These are phyloP conservation scores for Ramichloridium luteum DNA, from an alignment of 2,329 filamentous ascomycete species.

Conservation along the genomic window DNA sequence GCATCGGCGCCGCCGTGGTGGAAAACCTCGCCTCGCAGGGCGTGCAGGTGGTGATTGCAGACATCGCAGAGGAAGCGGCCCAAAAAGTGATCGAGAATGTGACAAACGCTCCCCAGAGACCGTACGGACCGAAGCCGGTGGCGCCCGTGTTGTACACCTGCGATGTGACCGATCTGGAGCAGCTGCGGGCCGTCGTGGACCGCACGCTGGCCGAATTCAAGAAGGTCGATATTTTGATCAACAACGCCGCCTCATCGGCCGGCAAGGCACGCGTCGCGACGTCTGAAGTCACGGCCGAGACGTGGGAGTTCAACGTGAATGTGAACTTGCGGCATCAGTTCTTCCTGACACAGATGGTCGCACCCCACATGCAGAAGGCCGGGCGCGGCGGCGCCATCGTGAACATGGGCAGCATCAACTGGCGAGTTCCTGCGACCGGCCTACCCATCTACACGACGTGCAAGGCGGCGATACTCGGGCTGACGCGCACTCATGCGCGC, in stretches of 20 bases:
- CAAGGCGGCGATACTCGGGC: slow-evolving; percentile 20
- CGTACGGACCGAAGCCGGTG: slow-evolving; percentile 3
- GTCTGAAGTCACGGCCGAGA: slow-evolving; percentile 51
- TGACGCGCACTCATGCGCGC: slow-evolving; percentile 20
- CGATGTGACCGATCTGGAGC: slow-evolving; percentile 40
- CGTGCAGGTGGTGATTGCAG: slow-evolving; percentile 47
- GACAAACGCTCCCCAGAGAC: slow-evolving; percentile 4
- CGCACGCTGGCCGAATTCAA: slow-evolving; percentile 33
- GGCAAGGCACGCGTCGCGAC: slow-evolving; percentile 46
- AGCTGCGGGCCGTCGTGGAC: slow-evolving; percentile 39
- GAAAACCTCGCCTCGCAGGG: slow-evolving; percentile 47
- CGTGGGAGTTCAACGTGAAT: slow-evolving; percentile 46
- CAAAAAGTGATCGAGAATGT: slow-evolving; percentile 33
- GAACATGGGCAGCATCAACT: slow-evolving; percentile 18
- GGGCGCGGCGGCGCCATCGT: slow-evolving; percentile 46
- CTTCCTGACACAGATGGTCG: slow-evolving; percentile 45
- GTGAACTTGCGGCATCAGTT: slow-evolving; percentile 57
- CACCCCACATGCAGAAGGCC: slow-evolving; percentile 46
- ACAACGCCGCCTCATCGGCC: slow-evolving; percentile 49
- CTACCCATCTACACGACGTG: slow-evolving; percentile 18
- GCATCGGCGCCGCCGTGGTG: slow-evolving; percentile 50
- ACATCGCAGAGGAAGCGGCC: slow-evolving; percentile 44
- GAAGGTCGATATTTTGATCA: slow-evolving; percentile 46
- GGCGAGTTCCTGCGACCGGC: slow-evolving; percentile 18
- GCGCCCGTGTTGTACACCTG: slow-evolving; percentile 26